phyloP scores from a whole-genome alignment of 176 grass and related monocot genomes.

The Oryza meyeriana region DNA sequence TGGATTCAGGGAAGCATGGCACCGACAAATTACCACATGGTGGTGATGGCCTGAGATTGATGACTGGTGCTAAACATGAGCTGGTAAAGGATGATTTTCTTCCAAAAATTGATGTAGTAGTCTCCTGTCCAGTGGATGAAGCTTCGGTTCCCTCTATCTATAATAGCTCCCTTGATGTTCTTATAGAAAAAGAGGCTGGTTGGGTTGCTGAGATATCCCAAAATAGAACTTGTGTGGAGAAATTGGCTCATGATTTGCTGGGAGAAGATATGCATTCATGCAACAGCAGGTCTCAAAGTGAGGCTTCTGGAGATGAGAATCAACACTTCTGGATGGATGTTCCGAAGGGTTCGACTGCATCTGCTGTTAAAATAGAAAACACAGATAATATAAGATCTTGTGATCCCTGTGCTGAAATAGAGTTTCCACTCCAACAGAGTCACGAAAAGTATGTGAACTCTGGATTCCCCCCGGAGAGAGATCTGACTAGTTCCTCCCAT shows the following conservation, averaged over 20 bases:
- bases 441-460: background rate
- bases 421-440: slow-evolving; percentile 2
- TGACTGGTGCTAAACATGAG: slow-evolving; percentile 19
- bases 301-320: slow-evolving; percentile 24
- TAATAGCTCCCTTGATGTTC: slow-evolving; percentile 7
- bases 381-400: background rate
- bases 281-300: background rate
- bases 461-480: slow-evolving; percentile 13
- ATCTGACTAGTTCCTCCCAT: background rate
- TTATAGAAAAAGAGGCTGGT: slow-evolving; percentile 3
- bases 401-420: slow-evolving; percentile 17
- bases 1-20: background rate
- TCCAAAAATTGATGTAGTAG: slow-evolving; percentile 7
- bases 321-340: slow-evolving; percentile 1
- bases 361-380: background rate
- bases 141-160: slow-evolving; percentile 10
- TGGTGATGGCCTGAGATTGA: slow-evolving; percentile 12
- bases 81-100: slow-evolving; percentile 12
- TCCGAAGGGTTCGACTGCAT: background rate
- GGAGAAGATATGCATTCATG: slow-evolving; percentile 6
- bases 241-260: background rate
- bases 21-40: background rate
- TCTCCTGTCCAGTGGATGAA: background rate
- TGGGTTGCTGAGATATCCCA: background rate
- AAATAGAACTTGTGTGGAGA: slow-evolving; percentile 14